These are phyloP conservation scores for Baeospora myosura DNA, from an alignment of 1,284 basidiomycete species.

Conservation along the genomic window DNA sequence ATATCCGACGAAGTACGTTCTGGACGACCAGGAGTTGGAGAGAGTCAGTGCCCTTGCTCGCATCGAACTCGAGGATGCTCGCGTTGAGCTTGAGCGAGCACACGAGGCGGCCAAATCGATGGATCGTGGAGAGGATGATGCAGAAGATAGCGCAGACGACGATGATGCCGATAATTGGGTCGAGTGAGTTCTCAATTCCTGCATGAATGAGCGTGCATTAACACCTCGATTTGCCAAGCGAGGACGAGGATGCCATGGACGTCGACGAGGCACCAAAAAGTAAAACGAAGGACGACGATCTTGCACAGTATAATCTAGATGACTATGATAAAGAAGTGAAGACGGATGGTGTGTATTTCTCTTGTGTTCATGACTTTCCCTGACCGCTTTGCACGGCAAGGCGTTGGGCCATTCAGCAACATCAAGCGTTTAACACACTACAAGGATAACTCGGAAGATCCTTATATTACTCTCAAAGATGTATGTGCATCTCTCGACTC, in stretches of 20 bases:
- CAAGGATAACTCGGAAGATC: conserved; percentile 89
- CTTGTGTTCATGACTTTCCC: conserved; percentile 6
- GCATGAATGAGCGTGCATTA: conserved; percentile 13
- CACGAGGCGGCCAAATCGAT: conserved; percentile 71
- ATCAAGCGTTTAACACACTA: conserved; percentile 94
- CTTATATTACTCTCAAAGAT: conserved; percentile 94
- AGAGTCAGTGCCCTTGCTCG: conserved; percentile 86
- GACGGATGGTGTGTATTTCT: conserved; percentile 38
- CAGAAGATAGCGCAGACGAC: conserved; percentile 55
- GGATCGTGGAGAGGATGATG: conserved; percentile 52
- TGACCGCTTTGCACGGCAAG: conserved; percentile 28
- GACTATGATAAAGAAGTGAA: conserved; percentile 86
- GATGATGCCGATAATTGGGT: conserved; percentile 64
- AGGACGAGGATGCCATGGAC: conserved; percentile 57
- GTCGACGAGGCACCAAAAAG: conserved; percentile 40
- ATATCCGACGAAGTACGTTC: conserved; percentile 82
- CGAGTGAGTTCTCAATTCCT: conserved; percentile 56
- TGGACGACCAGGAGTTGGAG: conserved; percentile 87
- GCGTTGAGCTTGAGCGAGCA: conserved; percentile 77
- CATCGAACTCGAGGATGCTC: conserved; percentile 84
- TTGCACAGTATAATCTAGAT: conserved; percentile 91
- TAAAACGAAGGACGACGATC: conserved; percentile 59
- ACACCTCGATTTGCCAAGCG: conserved; percentile 27
- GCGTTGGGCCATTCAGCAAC: conserved; percentile 87
- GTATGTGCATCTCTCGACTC: conserved; percentile 33